Conservation (phyloP, 768 basidiomycete genomes). For the Coprinopsis marcescibilis region DNA sequence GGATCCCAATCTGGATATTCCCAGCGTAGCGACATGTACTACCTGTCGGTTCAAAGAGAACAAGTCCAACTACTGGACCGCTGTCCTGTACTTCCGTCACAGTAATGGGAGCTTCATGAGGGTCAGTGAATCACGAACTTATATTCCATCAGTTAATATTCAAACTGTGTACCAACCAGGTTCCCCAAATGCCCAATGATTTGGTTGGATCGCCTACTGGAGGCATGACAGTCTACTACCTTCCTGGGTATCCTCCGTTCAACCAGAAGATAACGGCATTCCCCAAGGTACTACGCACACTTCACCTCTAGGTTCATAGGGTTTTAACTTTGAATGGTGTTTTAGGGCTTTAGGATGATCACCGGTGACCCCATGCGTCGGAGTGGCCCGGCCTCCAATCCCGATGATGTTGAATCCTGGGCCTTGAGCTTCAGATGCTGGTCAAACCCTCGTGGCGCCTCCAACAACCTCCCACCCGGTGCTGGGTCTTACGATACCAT, state of each 20-base stretch:
- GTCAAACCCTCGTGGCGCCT: not conserved
- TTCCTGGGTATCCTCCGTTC: not conserved
- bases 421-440: constrained; percentile 6
- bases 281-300: constrained; percentile 9
- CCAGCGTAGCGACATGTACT: constrained; percentile 5
- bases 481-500: constrained; percentile 6
- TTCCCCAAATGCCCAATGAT: constrained; percentile 7
- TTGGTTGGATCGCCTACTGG: not conserved
- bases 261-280: constrained; percentile 4
- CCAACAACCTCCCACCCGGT: constrained; percentile 6
- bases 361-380: constrained; percentile 8
- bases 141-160: not conserved
- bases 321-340: not conserved
- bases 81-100: constrained; percentile 9
- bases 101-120: constrained; percentile 4
- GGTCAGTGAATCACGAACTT: not conserved
- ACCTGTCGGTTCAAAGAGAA: constrained; percentile 10
- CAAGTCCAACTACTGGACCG: constrained; percentile 11
- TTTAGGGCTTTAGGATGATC: constrained; percentile 10
- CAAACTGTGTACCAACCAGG: not conserved
- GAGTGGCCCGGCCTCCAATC: not conserved
- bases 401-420: not conserved
- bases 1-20: constrained; percentile 2
- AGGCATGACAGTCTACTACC: constrained; percentile 10
- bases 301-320: not conserved